phyloP scores from a whole-genome alignment of 805 yeast genomes.

The Candida silvicultrix region DNA sequence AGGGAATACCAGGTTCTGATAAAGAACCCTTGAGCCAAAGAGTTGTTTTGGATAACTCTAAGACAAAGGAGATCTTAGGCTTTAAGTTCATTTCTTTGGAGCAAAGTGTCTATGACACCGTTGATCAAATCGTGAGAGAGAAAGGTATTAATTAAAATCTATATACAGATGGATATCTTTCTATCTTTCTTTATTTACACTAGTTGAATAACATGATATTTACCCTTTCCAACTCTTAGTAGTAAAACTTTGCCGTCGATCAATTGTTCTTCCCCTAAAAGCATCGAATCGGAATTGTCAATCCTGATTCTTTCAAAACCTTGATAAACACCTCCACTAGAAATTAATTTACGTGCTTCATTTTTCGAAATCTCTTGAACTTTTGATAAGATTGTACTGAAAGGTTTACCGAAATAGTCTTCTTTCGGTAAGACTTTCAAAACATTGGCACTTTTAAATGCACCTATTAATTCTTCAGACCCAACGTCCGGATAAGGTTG shows the following conservation, averaged over 20 bases:
- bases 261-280: constrained; percentile 42
- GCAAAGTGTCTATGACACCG: constrained; percentile 31
- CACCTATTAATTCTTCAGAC: constrained; percentile 43
- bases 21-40: constrained; percentile 39
- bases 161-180: neutral
- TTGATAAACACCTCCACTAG: constrained; percentile 65
- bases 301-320: constrained; percentile 55
- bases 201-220: constrained; percentile 48
- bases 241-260: constrained; percentile 57
- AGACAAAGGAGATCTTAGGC: neutral
- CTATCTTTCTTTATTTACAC: constrained; percentile 1
- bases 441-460: constrained; percentile 55
- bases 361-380: constrained; percentile 43
- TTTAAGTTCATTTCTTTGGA: constrained; percentile 27
- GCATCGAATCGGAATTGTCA: constrained; percentile 42
- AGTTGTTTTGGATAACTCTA: constrained; percentile 29
- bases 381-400: constrained; percentile 46
- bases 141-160: neutral
- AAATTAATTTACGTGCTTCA: constrained; percentile 56
- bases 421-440: constrained; percentile 30
- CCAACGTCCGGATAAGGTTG: constrained; percentile 40
- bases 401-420: constrained; percentile 32
- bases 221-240: constrained; percentile 70
- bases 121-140: constrained; percentile 20
- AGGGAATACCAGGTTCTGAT: constrained; percentile 23